These are phyloP conservation scores for Neofusicoccum umdonicola DNA, from an alignment of 2,329 filamentous ascomycete species.

Conservation along the genomic window DNA sequence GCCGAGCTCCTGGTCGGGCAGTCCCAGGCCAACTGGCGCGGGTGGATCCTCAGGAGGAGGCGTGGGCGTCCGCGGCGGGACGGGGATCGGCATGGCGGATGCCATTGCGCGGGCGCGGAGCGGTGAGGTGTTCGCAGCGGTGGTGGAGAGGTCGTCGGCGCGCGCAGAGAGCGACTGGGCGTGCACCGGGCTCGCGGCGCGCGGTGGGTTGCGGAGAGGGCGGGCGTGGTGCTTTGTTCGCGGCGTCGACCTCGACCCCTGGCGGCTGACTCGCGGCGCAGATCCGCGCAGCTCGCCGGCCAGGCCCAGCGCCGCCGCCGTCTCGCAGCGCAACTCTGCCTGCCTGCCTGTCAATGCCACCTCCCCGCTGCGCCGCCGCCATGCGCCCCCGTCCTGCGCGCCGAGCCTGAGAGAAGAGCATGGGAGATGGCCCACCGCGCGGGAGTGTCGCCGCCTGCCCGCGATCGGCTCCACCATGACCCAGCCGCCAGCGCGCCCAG, in stretches of 20 bases:
- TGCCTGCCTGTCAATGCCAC: neutral
- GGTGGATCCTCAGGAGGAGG: slow-evolving; percentile 56
- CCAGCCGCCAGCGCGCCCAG: neutral
- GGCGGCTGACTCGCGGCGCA: neutral
- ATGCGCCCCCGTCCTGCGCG: neutral
- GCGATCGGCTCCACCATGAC: slow-evolving; percentile 3
- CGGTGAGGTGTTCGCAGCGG: slow-evolving; percentile 20
- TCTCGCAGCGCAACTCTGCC: neutral
- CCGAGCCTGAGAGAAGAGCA: slow-evolving; percentile 20
- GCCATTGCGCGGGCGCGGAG: slow-evolving; percentile 48
- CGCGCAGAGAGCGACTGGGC: neutral
- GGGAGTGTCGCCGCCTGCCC: neutral
- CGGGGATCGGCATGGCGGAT: slow-evolving; percentile 56
- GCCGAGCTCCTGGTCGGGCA: slow-evolving; percentile 27
- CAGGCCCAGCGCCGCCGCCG: too few relatives aligned
- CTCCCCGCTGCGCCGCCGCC: neutral
- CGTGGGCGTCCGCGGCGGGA: slow-evolving; percentile 63
- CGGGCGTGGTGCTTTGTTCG: neutral
- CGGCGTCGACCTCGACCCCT: neutral
- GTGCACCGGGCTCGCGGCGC: neutral
- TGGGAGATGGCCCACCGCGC: slow-evolving; percentile 25
- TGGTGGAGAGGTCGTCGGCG: slow-evolving; percentile 20
- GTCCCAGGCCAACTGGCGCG: slow-evolving; percentile 32
- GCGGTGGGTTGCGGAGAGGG: neutral
- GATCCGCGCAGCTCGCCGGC: neutral